Evolutionary conservation across 495 filamentous ascomycete species (phyloP), one percentile per base, ranked within the genome.

Genomic region (Penicillium dipodomyicola): DNA sequence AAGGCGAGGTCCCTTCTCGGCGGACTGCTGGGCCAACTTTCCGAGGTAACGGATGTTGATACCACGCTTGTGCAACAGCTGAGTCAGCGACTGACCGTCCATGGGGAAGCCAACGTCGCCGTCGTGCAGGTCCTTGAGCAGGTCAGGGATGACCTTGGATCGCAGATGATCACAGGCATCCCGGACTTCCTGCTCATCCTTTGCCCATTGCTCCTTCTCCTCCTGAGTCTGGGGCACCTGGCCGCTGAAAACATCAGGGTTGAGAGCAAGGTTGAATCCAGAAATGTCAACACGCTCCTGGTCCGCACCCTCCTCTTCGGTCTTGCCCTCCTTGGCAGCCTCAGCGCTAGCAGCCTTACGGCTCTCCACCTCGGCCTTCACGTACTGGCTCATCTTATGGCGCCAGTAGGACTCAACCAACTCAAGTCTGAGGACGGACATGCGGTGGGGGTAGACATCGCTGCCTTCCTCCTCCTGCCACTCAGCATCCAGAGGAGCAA

Each of bases 31-130:
- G 20, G 88, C 89, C 61, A 97, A 67, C 67, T 84, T 88, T 48
- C 95, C 95, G 27, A 99, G 82, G 72, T 99, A 99, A 65, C 95
- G 86, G 59, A 96, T 82, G 77, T 97, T 99, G 76, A 99, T 89
- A 71, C 95, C 95, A 33, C 95, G 91, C 75, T 96, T 96, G 76
- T 99, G 95, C 77, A 99, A 82, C 41, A 96, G 82, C 60, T 86
- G 83, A 58, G 85, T 90, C 54, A 99, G 79, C 23, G 92, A 96
- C 62, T 89, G 84, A 40, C 95, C 95, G 65, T 99, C 95, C 91
- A 97, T 96, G 37, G 95, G 95, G 79, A 96, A 97, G 58, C 92
- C 91, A 47, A 96, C 86, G 59, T 99, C 95, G 10, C 91, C 90
- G 63, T 96, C 89, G 67, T 88, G 87, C 44, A 97, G 84, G 60